Evolutionary conservation across 495 filamentous ascomycete genomes (phyloP).

Genomic region (Penicillium longicatenatum): DNA sequence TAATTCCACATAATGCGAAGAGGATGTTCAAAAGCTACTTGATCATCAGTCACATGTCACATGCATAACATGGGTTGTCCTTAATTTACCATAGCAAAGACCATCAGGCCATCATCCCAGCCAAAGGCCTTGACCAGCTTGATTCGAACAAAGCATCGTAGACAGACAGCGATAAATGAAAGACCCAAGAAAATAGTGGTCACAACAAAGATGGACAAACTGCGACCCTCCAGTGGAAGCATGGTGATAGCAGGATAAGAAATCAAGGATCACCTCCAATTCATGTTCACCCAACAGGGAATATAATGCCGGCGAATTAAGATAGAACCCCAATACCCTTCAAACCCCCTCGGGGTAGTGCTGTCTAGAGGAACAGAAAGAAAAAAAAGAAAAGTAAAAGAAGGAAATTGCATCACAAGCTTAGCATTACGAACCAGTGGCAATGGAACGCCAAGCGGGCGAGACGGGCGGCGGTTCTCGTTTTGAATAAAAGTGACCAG

Average conservation of each 20-base stretch:
- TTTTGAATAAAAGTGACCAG: background rate
- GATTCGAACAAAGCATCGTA: conserved; percentile 46
- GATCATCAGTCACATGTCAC: background rate
- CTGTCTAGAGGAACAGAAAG: conserved; percentile 5
- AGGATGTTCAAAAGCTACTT: conserved; percentile 32
- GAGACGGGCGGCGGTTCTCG: conserved; percentile 7
- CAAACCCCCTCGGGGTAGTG: background rate
- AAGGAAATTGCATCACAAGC: conserved; percentile 6
- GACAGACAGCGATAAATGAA: conserved; percentile 39
- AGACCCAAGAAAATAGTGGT: conserved; percentile 40
- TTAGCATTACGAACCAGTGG: conserved; percentile 24
- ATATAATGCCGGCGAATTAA: background rate
- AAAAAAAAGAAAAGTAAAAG: conserved; percentile 5
- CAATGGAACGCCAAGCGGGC: conserved; percentile 14
- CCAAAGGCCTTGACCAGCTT: conserved; percentile 44
- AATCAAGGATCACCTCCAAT: conserved; percentile 2
- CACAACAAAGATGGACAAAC: conserved; percentile 41
- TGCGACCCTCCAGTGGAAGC: conserved; percentile 40
- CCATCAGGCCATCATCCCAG: conserved; percentile 48
- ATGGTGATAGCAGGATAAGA: conserved; percentile 26
- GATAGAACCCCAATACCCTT: background rate
- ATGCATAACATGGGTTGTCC: background rate
- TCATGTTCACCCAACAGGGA: background rate
- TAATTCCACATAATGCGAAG: conserved; percentile 44
- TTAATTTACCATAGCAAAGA: conserved; percentile 45